These are phyloP conservation scores for Conidiobolus incongruus DNA, from an alignment of 371 early-diverging fungal genomes.

Conservation along the genomic window DNA sequence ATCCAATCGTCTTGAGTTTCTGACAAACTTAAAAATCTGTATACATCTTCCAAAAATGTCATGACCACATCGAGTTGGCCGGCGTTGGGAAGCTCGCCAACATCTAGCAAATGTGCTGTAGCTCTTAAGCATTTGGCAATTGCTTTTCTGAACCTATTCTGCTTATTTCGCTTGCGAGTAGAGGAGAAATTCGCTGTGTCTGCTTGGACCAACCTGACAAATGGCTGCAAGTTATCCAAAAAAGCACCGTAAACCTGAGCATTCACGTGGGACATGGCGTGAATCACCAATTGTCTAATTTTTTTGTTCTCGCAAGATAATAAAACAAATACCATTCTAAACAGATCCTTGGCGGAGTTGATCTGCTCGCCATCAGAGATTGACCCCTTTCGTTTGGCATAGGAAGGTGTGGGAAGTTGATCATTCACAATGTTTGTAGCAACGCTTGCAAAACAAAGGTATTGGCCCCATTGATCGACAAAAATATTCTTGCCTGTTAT, in stretches of 20 bases:
- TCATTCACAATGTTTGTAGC: constrained; percentile 21
- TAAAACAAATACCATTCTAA: constrained; percentile 33
- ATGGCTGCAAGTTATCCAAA: constrained; percentile 37
- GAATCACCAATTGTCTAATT: constrained; percentile 48
- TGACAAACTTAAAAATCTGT: constrained; percentile 33
- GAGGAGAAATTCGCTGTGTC: no score
- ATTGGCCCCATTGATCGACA: constrained; percentile 59
- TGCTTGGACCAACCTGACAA: constrained; percentile 33
- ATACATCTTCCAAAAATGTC: constrained; percentile 47
- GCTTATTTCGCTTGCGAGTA: constrained; percentile 2
- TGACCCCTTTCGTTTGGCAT: constrained; percentile 20
- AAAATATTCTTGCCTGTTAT: no score
- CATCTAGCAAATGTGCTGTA: constrained; percentile 37
- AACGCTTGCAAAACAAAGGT: constrained; percentile 40
- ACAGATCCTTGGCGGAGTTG: constrained; percentile 28
- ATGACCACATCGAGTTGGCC: constrained; percentile 31
- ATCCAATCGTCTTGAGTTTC: constrained; percentile 71
- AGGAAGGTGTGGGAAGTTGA: not conserved
- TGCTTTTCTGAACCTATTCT: constrained; percentile 12
- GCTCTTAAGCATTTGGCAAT: constrained; percentile 7
- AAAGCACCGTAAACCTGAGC: constrained; percentile 34
- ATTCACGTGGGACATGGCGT: constrained; percentile 45
- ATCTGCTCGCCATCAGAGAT: constrained; percentile 20
- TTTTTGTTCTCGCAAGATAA: constrained; percentile 42
- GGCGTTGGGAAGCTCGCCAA: constrained; percentile 33